Percentiles rank a stretch among this genome's conserved stretches.
These are phyloP conservation scores for Calonectria multiphialidica DNA, from an alignment of 2,329 filamentous ascomycete species.

Conservation along the genomic window DNA sequence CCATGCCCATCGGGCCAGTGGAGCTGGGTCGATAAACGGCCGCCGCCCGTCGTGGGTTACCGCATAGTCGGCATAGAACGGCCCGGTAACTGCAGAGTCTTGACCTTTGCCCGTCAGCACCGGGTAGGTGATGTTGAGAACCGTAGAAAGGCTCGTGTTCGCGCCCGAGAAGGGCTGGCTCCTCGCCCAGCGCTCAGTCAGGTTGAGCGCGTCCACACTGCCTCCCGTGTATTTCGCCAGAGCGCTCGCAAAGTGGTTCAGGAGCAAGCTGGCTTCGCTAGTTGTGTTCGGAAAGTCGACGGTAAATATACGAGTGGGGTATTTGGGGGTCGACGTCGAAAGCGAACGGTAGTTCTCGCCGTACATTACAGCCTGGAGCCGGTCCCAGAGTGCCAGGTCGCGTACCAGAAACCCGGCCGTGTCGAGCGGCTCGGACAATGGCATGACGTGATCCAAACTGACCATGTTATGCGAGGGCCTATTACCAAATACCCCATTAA, in stretches of 20 bases:
- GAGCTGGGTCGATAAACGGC: constrained; percentile 53
- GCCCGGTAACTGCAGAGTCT: constrained; percentile 49
- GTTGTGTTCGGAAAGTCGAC: background rate
- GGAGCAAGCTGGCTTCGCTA: background rate
- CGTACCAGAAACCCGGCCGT: constrained; percentile 58
- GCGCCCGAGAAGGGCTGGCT: background rate
- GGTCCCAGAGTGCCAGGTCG: constrained; percentile 50
- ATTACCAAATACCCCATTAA: constrained; percentile 59
- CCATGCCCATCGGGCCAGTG: constrained; percentile 52
- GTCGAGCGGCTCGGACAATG: constrained; percentile 56
- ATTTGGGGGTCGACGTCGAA: background rate
- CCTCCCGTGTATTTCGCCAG: background rate
- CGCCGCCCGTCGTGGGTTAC: constrained; percentile 46
- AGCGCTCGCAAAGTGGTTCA: background rate
- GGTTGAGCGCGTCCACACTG: background rate
- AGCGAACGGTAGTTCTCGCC: constrained; percentile 34
- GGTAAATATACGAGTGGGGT: background rate
- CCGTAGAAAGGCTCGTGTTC: constrained; percentile 1
- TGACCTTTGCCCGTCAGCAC: constrained; percentile 53
- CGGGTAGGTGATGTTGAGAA: constrained; percentile 50
- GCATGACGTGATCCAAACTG: constrained; percentile 55
- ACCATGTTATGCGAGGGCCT: constrained; percentile 54
- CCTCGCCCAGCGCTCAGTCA: background rate
- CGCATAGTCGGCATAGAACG: constrained; percentile 54
- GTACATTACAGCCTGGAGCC: constrained; percentile 44